phyloP scores from a whole-genome alignment of 2,329 filamentous ascomycete genomes.

The Alternaria brassicae region DNA sequence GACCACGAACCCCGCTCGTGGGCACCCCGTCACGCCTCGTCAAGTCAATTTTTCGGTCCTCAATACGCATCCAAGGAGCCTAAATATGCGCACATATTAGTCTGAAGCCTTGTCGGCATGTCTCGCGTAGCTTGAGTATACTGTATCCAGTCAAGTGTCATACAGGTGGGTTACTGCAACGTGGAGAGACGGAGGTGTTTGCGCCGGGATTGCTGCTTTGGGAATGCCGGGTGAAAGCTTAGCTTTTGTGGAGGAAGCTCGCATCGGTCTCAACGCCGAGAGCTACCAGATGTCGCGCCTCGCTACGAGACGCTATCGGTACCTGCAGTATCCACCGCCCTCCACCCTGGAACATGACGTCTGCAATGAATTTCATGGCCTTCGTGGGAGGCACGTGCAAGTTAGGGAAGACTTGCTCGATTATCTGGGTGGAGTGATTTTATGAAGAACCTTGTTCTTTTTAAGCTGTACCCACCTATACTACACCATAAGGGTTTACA shows the following conservation, averaged over 20 bases:
- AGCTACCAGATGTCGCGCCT: background rate
- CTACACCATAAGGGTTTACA: no score
- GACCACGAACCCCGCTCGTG: constrained; percentile 15
- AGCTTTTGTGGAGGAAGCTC: constrained; percentile 10
- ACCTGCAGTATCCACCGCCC: background rate
- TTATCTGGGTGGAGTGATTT: background rate
- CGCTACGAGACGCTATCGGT: background rate
- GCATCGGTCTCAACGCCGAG: constrained; percentile 26
- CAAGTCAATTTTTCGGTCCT: background rate
- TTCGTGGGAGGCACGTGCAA: background rate
- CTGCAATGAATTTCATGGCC: no score
- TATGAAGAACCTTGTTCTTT: no score
- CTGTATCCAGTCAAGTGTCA: constrained; percentile 25
- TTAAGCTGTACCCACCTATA: no score
- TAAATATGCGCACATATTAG: background rate
- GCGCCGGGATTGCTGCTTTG: constrained; percentile 31
- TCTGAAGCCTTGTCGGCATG: constrained; percentile 8
- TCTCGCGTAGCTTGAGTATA: constrained; percentile 19
- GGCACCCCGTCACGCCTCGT: background rate
- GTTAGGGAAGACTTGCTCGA: background rate
- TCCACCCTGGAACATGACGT: background rate
- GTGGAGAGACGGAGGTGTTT: constrained; percentile 9
- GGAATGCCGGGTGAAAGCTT: constrained; percentile 22
- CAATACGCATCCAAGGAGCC: background rate
- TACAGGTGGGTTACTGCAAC: background rate